Evolutionary conservation across 345 rosid genomes (phyloP), one percentile per base, ranked within the genome.

Genomic region (Reutealis trisperma): DNA sequence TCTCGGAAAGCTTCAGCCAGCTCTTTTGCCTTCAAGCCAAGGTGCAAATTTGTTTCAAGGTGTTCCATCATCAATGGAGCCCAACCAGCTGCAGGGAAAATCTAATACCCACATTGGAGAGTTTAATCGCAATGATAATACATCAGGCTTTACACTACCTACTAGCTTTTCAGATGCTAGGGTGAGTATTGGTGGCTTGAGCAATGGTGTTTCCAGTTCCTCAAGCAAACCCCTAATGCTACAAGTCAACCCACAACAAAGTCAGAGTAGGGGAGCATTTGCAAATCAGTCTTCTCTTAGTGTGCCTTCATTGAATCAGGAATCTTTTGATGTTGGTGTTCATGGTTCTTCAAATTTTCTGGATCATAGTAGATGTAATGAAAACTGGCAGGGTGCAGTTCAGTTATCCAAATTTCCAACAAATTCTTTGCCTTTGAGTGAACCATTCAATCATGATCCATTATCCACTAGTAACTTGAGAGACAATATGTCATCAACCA

Each of bases 331-430:
- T 71, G 79, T 74, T 14, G 81, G 83, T n/a, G 64, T 75, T 18
- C 58, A 30, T 52, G 88, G 86, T 66, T 86, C 89, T 13, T 79
- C 92, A 19, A 86, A 77, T 79, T 83, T 87, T 65, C 67, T 85
- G 30, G 90, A 86, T 77, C 80, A 86, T 71, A 85, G 70, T 69
- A 87, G 86, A 79, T 75, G 73, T 76, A 83, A 70, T 52, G 83
- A 81, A 30, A 78, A 71, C 82, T 89, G 96, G 92, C 89, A 87
- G 62, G 82, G 81, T 79, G 84, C 82, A 22, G 80, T 73, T 63
- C 84, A 83, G 21, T 67, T 88, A 77, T 79, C 89, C 64, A 85
- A 80, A 63, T 86, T 88, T 71, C 83, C 88, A 12, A 84, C 93
- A 9, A 82, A 79, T 72, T 79, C 95, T 42, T 70, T 83, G 78